Evolutionary conservation across 2,329 filamentous ascomycete genomes (phyloP).

Genomic region (Hymenoscyphus fraxineus): DNA sequence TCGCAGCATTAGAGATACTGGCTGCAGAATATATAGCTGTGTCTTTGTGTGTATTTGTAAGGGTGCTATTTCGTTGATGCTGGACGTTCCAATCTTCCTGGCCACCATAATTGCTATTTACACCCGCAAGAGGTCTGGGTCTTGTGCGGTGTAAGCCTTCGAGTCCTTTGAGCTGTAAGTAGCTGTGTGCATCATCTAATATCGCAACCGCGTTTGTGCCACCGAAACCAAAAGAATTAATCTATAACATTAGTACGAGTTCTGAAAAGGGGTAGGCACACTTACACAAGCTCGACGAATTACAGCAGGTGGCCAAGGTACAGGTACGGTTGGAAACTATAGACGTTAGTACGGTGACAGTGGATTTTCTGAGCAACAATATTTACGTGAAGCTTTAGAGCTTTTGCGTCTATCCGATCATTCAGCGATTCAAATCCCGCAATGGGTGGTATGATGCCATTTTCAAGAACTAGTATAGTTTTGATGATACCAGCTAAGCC

Average conservation of each 20-base stretch:
- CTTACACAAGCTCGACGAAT: not conserved
- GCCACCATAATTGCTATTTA: no score
- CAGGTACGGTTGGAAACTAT: conserved; percentile 22
- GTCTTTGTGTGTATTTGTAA: no score
- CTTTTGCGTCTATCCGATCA: conserved; percentile 26
- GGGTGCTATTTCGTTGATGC: no score
- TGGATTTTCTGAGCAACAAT: no score
- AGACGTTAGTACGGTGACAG: not conserved
- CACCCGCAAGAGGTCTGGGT: no score
- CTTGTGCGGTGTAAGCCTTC: no score
- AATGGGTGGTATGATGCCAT: conserved; percentile 39
- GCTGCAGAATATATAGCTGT: no score
- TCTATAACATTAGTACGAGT: no score
- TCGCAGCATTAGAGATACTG: not conserved
- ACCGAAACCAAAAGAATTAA: conserved; percentile 29
- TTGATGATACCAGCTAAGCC: conserved; percentile 18
- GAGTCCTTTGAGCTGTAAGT: no score
- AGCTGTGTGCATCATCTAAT: conserved; percentile 2
- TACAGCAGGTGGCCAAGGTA: not conserved
- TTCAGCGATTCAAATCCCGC: conserved; percentile 35
- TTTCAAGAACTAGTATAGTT: conserved; percentile 11
- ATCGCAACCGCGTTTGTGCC: conserved; percentile 32
- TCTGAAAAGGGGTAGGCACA: no score
- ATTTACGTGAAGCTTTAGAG: not conserved
- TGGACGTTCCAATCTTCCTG: no score